Evolutionary conservation across 148 eudicot genomes (phyloP).

Genomic region (Chenopodium quinoa): DNA sequence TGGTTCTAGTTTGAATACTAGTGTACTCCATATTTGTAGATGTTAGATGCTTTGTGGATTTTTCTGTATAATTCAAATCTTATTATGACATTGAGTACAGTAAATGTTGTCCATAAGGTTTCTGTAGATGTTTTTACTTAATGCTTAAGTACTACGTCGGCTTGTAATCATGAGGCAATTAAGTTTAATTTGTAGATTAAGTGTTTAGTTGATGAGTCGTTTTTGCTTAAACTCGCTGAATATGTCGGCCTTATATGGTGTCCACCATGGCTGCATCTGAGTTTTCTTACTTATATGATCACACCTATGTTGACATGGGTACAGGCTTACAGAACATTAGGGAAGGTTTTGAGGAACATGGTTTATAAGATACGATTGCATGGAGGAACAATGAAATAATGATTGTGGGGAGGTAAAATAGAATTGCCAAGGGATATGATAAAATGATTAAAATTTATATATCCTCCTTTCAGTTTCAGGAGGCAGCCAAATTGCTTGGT

Average conservation of each 20-base stretch:
- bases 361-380: background rate
- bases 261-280: background rate
- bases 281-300: background rate
- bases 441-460: background rate
- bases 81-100: background rate
- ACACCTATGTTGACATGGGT: background rate
- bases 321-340: too few species aligned
- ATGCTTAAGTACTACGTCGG: background rate
- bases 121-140: background rate
- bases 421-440: background rate
- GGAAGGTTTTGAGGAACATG: background rate
- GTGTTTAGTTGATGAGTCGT: background rate
- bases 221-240: background rate
- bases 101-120: slow-evolving; percentile 1
- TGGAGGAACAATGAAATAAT: background rate
- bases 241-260: background rate
- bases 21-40: slow-evolving; percentile 7
- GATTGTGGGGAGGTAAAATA: background rate
- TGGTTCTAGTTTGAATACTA: slow-evolving; percentile 24
- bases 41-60: slow-evolving; percentile 30
- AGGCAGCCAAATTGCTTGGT: background rate
- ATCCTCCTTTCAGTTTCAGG: background rate
- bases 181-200: background rate
- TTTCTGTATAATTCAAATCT: slow-evolving; percentile 14
- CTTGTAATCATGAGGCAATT: background rate